These are phyloP conservation scores for Candida vartiovaarae DNA, from an alignment of 805 yeast genomes.

Conservation along the genomic window DNA sequence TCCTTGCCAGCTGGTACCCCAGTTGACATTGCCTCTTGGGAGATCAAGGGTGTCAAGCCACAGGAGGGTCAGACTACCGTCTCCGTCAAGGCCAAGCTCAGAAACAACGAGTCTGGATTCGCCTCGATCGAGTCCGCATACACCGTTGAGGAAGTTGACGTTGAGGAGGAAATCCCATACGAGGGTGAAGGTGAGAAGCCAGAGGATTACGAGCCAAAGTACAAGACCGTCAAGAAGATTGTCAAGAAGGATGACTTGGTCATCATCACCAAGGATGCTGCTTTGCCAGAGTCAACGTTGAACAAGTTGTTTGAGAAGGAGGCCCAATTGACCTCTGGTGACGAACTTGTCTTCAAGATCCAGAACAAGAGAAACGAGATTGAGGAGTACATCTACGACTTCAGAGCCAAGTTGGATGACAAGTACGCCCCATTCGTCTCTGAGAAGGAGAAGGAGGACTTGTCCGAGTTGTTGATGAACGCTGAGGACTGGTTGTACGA, in stretches of 20 bases:
- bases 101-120: constrained; percentile 96
- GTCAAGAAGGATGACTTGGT: constrained; percentile 82
- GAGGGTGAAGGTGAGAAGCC: constrained; percentile 64
- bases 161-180: constrained; percentile 79
- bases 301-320: constrained; percentile 72
- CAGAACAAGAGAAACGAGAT: constrained; percentile 98
- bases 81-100: constrained; percentile 86
- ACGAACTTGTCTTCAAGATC: constrained; percentile 95
- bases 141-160: constrained; percentile 86
- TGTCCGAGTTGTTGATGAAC: constrained; percentile 64
- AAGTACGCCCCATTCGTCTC: constrained; percentile 82
- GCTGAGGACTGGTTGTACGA: constrained; percentile 99
- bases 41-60: constrained; percentile 76
- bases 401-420: constrained; percentile 95
- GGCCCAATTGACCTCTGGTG: constrained; percentile 77
- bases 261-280: constrained; percentile 54
- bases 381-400: constrained; percentile 96
- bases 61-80: constrained; percentile 69
- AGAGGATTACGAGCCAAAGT: constrained; percentile 79
- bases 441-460: constrained; percentile 80
- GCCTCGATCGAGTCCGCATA: constrained; percentile 91
- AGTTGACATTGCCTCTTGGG: constrained; percentile 75
- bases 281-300: constrained; percentile 50
- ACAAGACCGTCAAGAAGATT: constrained; percentile 83
- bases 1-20: constrained; percentile 65